Evolutionary conservation across 139 green algal genomes (phyloP).

Genomic region (Chlorella sp.): DNA sequence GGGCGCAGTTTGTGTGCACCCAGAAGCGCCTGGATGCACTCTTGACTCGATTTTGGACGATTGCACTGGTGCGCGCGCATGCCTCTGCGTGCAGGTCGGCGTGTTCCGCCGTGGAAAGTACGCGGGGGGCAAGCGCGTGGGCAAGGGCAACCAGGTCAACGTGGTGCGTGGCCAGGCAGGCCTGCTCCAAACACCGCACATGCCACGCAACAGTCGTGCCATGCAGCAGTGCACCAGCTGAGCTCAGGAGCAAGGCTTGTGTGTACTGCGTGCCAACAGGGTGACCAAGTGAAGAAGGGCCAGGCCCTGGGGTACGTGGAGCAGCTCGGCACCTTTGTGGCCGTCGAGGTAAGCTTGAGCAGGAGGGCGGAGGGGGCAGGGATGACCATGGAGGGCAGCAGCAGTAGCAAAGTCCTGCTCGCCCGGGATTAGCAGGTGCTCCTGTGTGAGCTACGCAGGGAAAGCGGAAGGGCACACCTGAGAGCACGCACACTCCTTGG

Average conservation of each 20-base stretch:
- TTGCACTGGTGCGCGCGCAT: no score
- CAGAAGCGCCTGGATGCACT: no score
- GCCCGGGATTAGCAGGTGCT: no score
- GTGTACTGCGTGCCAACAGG: no score
- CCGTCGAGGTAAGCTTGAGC: slow-evolving; percentile 75
- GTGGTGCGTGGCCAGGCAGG: slow-evolving; percentile 39
- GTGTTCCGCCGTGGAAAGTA: slow-evolving; percentile 74
- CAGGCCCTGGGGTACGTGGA: slow-evolving; percentile 82
- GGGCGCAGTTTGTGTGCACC: no score
- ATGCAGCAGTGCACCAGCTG: not conserved
- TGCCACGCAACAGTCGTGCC: not conserved
- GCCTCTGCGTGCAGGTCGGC: slow-evolving; percentile 76
- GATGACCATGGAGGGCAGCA: not conserved
- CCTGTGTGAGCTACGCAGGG: no score
- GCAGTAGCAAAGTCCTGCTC: no score
- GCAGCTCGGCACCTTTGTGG: slow-evolving; percentile 89
- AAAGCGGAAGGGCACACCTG: no score
- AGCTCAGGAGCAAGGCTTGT: not conserved
- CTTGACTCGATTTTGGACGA: no score
- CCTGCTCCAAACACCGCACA: no score
- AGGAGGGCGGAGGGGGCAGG: not conserved
- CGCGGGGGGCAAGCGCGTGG: slow-evolving; percentile 79
- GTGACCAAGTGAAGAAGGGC: slow-evolving; percentile 79
- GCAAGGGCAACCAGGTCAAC: slow-evolving; percentile 68
- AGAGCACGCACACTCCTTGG: no score